Base-by-base conservation (phyloP, 176 grass and related monocot genomes). In the Eleusine indica region DNA sequence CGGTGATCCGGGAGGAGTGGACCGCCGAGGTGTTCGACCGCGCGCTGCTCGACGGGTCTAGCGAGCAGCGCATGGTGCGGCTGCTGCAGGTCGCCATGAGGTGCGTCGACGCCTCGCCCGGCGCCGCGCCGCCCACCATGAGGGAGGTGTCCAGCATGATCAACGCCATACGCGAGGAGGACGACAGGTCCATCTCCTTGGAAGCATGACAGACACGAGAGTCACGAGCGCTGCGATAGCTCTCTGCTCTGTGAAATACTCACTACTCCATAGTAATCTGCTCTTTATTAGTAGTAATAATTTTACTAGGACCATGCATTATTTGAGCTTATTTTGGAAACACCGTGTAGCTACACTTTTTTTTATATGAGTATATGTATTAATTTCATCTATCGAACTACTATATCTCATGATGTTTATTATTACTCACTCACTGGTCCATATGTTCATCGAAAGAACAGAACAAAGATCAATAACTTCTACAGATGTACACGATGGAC, bases 11-110 rank as follows among this genome's bases (percentile, higher is more conserved):
- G 22, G 89, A 91, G 82, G 92, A 94, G 89, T 94, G 92, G 92
- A 94, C 92, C 0, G 89, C 87, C 51, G 92, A 94, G 81, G 87
- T 94, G 62, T 89, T 94, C 78, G 84, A 94, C 81, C 87, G 87
- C 68, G 53, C 41, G 25, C 77, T 94, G 72, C 67, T 91, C 81
- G 82, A 14, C 61, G 81, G 71, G 13, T 75, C 81, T 14, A 76
- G 48, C 73, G 87, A 94, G 84, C 80, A 80, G n/a, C 47, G 81
- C 53, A 82, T 91, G 92, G 87, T 94, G 29, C 77, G 72, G 28
- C 48, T 91, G 63, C 84, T 94, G 22, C 86, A 94, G 81, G 73
- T 94, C 37, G 92, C 84, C 21, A 86, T 94, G 75, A 81, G 70
- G 25, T 91, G 89, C 77, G 47, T 87, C 62, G 74, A 89, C 53